Base-by-base conservation (phyloP, 2,329 filamentous ascomycete genomes). In the Phaeosphaeria sp. region DNA sequence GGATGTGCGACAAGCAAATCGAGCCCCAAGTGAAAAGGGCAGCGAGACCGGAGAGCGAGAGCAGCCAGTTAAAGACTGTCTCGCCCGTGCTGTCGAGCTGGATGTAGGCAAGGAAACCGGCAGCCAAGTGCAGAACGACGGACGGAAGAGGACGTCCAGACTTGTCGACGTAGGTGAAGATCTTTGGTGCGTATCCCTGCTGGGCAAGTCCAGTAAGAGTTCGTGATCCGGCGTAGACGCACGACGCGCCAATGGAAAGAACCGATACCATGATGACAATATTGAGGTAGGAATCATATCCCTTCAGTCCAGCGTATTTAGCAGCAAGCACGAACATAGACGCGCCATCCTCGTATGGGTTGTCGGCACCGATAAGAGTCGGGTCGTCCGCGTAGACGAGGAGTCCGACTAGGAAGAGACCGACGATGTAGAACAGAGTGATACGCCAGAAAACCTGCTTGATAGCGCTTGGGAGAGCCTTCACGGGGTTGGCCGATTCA, bases 1-100 rank as follows among this genome's bases (percentile, higher is more conserved):
- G 92, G 72, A 97, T 96, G 78, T 97, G 93, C 21, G 90, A 87
- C n/a, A 96, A 80, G 76, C 92, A 96, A 75, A 97, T 94, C 63
- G 90, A 90, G 54, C 84, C 87, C 91, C 91, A 93, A 6, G 90
- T 93, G 79, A 93, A 91, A 72, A 92, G 85, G 46, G 86, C 89
- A 11, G 88, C 90, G 22, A 93, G 83, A 48, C 88, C 90, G 1
- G 89, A 91, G 47, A 92, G 83, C 58, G 90, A 86, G 42, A 91
- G 83, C 76, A 97, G 86, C 93, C 93, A 97, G 69, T 86, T 84
- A 63, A 97, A 90, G 62, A 86, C 76, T 5, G 43, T 52, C 2
- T 79, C 75, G 60, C 90, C 90, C 11, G 71, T 64, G 18, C 72
- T 49, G 54, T 65, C 62, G 53, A 76, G 56, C 62, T 79, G 77